phyloP scores from a whole-genome alignment of 441 rosid genomes.

The Jatropha multifida region DNA sequence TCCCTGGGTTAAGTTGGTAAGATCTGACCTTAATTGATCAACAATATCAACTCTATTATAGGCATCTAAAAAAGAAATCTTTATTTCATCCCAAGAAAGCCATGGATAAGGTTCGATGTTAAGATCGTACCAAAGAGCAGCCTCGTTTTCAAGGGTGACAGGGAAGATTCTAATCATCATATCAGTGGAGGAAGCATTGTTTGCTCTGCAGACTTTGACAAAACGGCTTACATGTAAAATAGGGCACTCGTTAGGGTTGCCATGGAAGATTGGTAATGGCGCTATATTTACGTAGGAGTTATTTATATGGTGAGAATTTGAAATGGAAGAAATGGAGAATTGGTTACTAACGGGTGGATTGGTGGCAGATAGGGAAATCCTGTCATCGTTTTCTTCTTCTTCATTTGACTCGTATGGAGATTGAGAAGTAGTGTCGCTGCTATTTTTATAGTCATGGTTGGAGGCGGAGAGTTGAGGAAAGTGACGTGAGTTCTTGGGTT shows the following conservation, averaged over 20 bases:
- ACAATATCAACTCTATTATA: constrained; percentile 19
- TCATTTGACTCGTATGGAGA: constrained; percentile 14
- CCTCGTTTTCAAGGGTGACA: constrained; percentile 40
- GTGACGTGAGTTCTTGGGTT: background rate
- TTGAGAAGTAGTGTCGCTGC: constrained; percentile 4
- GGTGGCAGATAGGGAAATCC: background rate
- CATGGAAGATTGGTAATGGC: constrained; percentile 36
- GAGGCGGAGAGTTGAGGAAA: constrained; percentile 2
- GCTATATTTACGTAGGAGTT: constrained; percentile 32
- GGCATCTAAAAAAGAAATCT: constrained; percentile 34
- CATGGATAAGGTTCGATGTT: constrained; percentile 38
- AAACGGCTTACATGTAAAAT: constrained; percentile 37
- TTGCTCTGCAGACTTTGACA: constrained; percentile 42
- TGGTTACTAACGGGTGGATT: background rate
- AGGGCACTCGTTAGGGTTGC: constrained; percentile 30
- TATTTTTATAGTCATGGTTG: background rate
- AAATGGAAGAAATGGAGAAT: background rate
- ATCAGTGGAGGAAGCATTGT: constrained; percentile 26
- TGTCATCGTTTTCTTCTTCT: constrained; percentile 4
- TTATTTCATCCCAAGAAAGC: constrained; percentile 37
- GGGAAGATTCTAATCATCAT: constrained; percentile 41
- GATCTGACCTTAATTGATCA: constrained; percentile 28
- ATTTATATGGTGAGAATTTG: background rate
- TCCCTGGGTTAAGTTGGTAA: constrained; percentile 30
- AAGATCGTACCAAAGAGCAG: constrained; percentile 44